Percentiles rank a stretch among this genome's conserved stretches.
phyloP scores from a whole-genome alignment of 495 filamentous ascomycete species.

The Pyrenula massariospora region DNA sequence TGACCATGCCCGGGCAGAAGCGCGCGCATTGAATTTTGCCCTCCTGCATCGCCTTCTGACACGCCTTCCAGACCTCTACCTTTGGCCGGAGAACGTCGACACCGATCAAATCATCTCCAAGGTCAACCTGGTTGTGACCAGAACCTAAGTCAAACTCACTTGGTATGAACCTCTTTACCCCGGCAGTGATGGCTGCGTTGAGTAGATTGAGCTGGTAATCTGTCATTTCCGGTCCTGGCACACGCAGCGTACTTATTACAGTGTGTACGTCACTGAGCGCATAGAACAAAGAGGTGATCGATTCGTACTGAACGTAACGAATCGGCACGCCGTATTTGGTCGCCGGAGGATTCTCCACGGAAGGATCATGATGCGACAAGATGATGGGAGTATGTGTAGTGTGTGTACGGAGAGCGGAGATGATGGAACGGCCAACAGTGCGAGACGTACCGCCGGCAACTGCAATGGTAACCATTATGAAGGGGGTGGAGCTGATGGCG shows the following conservation, averaged over 20 bases:
- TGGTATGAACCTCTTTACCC: constrained; percentile 20
- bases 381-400: constrained; percentile 4
- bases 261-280: constrained; percentile 13
- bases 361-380: constrained; percentile 4
- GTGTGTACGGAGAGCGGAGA: constrained; percentile 6
- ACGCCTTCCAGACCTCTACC: constrained; percentile 10
- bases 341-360: background rate
- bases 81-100: constrained; percentile 12
- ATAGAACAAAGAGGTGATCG: constrained; percentile 7
- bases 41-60: constrained; percentile 4
- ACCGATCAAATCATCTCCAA: background rate
- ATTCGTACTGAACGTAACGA: constrained; percentile 17
- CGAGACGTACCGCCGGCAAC: constrained; percentile 11
- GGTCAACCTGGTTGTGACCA: background rate
- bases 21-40: constrained; percentile 15
- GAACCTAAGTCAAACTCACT: constrained; percentile 14
- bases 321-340: constrained; percentile 2
- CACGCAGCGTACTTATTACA: constrained; percentile 13
- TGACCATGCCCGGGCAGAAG: constrained; percentile 18
- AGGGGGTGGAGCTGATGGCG: no score
- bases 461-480: constrained; percentile 1
- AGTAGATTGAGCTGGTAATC: constrained; percentile 17
- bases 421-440: constrained; percentile 11
- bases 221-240: constrained; percentile 10
- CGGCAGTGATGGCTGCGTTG: constrained; percentile 14